phyloP scores from a whole-genome alignment of 345 rosid genomes.

The Boechera divaricarpa region DNA sequence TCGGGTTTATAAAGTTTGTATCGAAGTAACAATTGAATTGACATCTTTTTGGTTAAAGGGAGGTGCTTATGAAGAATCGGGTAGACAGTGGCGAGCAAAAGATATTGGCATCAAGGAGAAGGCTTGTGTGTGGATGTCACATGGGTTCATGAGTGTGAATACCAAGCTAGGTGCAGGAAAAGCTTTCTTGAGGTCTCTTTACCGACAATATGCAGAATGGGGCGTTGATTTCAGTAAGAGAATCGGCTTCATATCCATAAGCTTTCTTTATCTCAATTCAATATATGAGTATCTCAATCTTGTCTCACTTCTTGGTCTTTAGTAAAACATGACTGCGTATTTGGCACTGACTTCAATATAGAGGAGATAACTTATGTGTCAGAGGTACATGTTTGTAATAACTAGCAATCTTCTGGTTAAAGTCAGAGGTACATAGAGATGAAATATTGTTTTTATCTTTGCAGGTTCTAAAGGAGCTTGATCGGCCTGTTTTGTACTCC shows the following conservation, averaged over 20 bases:
- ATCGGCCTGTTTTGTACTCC: constrained; percentile 80
- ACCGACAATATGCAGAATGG: constrained; percentile 86
- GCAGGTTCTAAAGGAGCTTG: constrained; percentile 75
- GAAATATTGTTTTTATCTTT: constrained; percentile 16
- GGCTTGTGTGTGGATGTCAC: constrained; percentile 90
- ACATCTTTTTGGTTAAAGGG: constrained; percentile 53
- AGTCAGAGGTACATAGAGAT: constrained; percentile 8
- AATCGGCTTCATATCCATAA: neutral
- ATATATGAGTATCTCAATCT: constrained; percentile 5
- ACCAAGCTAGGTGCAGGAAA: constrained; percentile 75
- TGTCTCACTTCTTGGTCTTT: constrained; percentile 30
- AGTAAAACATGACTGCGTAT: constrained; percentile 91
- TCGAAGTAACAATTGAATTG: neutral
- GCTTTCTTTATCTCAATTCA: neutral
- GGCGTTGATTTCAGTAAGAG: constrained; percentile 91
- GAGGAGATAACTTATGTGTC: constrained; percentile 73
- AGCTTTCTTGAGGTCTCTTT: constrained; percentile 87
- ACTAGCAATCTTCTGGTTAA: constrained; percentile 23
- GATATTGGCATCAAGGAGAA: constrained; percentile 86
- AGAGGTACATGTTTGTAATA: constrained; percentile 50
- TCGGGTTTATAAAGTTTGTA: neutral
- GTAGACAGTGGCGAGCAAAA: constrained; percentile 68
- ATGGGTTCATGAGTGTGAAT: constrained; percentile 93
- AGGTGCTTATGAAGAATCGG: constrained; percentile 61
- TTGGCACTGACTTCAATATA: constrained; percentile 77